A percentile compares a stretch with the other conserved stretches of the same genome.
Conservation (phyloP, 805 yeast species). For the Metschnikowia baotianmanensis region DNA sequence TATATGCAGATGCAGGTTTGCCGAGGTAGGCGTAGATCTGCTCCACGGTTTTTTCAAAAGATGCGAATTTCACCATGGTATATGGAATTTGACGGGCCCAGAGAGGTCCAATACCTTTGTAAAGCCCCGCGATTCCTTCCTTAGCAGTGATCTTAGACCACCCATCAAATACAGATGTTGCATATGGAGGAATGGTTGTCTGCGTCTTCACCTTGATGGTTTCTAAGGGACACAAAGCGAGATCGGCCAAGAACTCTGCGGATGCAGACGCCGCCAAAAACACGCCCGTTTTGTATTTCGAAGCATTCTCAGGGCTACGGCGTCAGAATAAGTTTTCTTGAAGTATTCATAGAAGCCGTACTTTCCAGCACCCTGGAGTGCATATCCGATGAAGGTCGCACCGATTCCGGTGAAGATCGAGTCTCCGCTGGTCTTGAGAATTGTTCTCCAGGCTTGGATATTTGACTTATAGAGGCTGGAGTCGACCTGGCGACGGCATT, state of each 20-base stretch:
- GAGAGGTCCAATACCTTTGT: conserved; percentile 86
- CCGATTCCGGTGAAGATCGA: conserved; percentile 86
- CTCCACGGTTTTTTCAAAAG: conserved; percentile 89
- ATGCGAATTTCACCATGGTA: conserved; percentile 95
- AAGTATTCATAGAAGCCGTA: conserved; percentile 93
- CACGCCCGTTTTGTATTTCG: conserved; percentile 66
- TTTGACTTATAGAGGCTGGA: conserved; percentile 70
- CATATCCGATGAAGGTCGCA: conserved; percentile 90
- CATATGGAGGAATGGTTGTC: conserved; percentile 87
- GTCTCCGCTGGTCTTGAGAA: conserved; percentile 72
- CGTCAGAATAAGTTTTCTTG: conserved; percentile 71
- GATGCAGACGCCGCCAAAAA: conserved; percentile 85
- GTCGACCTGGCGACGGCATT: conserved; percentile 89
- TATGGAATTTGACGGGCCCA: conserved; percentile 99
- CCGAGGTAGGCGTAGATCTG: conserved; percentile 72
- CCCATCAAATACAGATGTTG: conserved; percentile 61
- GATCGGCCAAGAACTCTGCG: conserved; percentile 92
- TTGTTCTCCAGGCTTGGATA: conserved; percentile 76
- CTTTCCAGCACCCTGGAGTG: conserved; percentile 96
- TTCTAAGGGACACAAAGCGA: conserved; percentile 89
- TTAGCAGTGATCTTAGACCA: conserved; percentile 59
- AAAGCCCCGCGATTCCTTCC: conserved; percentile 74
- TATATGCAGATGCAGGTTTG: conserved; percentile 66
- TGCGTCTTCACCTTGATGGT: conserved; percentile 94
- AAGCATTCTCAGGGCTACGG: conserved; percentile 59